Evolutionary conservation across 139 green algal species (phyloP), one percentile per base, ranked within the genome.

Genomic region (Chlamydomonas sp.): DNA sequence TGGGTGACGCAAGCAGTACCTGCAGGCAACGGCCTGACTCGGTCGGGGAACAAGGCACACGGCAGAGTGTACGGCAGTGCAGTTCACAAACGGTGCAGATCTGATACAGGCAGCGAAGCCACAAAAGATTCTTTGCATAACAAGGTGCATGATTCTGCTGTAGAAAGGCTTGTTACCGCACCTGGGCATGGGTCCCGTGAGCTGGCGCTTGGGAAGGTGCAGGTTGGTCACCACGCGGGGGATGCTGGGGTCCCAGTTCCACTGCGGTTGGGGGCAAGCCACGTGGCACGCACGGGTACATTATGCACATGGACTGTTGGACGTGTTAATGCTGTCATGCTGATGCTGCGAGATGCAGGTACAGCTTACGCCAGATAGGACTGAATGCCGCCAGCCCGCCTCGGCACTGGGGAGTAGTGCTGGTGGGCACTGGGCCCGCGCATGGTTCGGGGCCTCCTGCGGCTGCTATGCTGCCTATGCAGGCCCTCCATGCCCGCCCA

Each of bases 221-320:
- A 85, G 49, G 64, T 85, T 85, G 64, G 79, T 85, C 7, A 85
- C 79, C 66, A 85, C 64, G 1, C 79, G 79, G 10, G 66, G 31
- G 31, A 17, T 15, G 12, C n/a, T n/a, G 63, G 64, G 5, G 49
- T 20, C n/a, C 63, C 67, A 63, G 66, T 77, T 63, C 20, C 31
- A n/a, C 78, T 84, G 63, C 20, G 57, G 1, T 6, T 6, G n/a
- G 72, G 6, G 18, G n/a, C 18, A 20, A 5, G 20, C 10, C 66
- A 71, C 10, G 10, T 10, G 5, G 49, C 74, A 66, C 8, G 76
- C 49, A 80, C 58, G 76, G 12, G 58, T 5, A 67, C 76, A 80
- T 49, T 49, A 49, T 49, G 31, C 31, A 49, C 31, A 49, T 49
- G 31, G 31, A 49, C 31, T 49, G 31, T 49, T 49, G 31, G 31